Evolutionary conservation across 2,329 filamentous ascomycete genomes (phyloP), one percentile per base, ranked within the genome.

Genomic region (Exophiala alcalophila): DNA sequence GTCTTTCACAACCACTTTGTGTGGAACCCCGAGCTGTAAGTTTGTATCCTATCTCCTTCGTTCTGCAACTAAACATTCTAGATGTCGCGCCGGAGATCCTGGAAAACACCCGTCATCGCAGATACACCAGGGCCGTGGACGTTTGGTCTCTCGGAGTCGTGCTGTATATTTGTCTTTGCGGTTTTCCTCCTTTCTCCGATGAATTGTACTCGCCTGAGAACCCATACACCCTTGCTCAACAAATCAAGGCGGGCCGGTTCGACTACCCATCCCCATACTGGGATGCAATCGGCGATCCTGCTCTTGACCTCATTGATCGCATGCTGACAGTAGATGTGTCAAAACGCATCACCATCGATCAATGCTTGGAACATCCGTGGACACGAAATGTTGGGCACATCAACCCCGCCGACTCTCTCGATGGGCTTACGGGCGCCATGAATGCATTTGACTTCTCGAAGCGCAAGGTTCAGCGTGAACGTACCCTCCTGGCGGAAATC

Each of bases 61-160:
- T 44, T 27, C 30, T 16, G 11, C 27, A 14, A 25, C 32, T 21
- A 21, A 37, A 32, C 18, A 28, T 27, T 15, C 5, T 59, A 73
- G 80, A 98, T 62, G 91, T 97, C 48, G 92, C 94, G 1, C 92
- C 92, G 1, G 92, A 98, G 63, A 95, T 98, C 44, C 72, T 98
- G 4, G 84, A 89, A 59, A 85, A 90, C 50, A 81, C 78, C 12
- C 83, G 80, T 57, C 79, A 88, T 49, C 82, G 92, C 53, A 86
- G 86, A 60, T 98, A 98, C 68, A 95, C 90, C 40, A 87, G 89
- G 59, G 90, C 90, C 3, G 92, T 98, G 7, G 92, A 98, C 62
- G 76, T 97, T 28, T 97, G 92, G 92, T 95, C 90, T 1, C 75
- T 97, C 1, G 92, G 92, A n/a, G 92, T 98, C 3, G 91, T 98